Base-by-base conservation (phyloP, 805 yeast species). In the Komagataella ulmi region DNA sequence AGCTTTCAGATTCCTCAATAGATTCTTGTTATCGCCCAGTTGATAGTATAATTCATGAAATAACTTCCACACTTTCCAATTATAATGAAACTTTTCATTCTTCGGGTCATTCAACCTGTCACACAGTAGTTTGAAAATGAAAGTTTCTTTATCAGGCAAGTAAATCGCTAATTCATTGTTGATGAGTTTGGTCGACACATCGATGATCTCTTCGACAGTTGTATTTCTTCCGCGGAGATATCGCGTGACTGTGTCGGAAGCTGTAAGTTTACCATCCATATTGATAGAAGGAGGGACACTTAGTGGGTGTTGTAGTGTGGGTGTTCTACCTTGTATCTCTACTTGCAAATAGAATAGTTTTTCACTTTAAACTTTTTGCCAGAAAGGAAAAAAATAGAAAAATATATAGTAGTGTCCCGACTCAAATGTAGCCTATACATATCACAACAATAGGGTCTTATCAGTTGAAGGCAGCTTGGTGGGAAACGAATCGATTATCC, bases 71-170 rank as follows among this genome's bases (percentile, higher is more conserved):
- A 76, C 64, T 1, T 61, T 58, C 1, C 59, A 52, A 51, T 67
- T 64, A n/a, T 52, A 60, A 57, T 73, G 79, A 69, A 80, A 80
- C n/a, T 18, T 24, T 45, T 21, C 23, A 5, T 59, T 54, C 2
- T 62, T 54, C n/a, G 64, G 61, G 48, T 71, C 72, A 7, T 56
- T 54, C 58, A 84, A 62, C 51, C 89, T 68, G 59, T 83, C 88
- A 50, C 78, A 70, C 1, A 84, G 54, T 40, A 85, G 66, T 49
- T 81, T 86, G 49, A 83, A 68, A 3, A 83, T 65, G 55, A 85
- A 85, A 0, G 64, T 59, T 21, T 73, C 72, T 51, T 67, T 67
- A 52, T 80, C 76, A 7, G 89, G 90, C 12, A 85, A 70, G 51
- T 69, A 72, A 1, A 78, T 68, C 51, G 61, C 51, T 53, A 62